A percentile compares a stretch with the other conserved stretches of the same genome.
Evolutionary conservation across 345 rosid species (phyloP).

Genomic region (Citrus inodora): DNA sequence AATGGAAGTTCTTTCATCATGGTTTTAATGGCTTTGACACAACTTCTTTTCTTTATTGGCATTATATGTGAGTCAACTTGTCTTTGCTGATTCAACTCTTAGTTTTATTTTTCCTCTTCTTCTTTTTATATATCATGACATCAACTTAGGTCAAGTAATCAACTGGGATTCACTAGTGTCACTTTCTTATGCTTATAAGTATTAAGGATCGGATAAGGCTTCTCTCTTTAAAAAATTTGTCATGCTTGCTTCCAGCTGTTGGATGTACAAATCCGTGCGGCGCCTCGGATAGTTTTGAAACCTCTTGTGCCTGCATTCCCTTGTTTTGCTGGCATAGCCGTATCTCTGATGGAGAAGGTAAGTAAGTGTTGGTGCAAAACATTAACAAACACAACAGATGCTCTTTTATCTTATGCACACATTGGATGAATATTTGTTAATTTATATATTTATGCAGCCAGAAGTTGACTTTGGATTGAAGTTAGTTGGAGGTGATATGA

Average conservation of each 20-base stretch:
- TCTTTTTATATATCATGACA: no score
- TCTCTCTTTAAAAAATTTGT: not conserved
- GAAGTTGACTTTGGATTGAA: slow-evolving; percentile 48
- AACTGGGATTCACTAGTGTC: not conserved
- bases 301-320: slow-evolving; percentile 57
- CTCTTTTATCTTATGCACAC: no score
- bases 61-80: slow-evolving; percentile 1
- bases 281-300: slow-evolving; percentile 34
- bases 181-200: not conserved
- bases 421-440: slow-evolving; percentile 4
- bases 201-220: not conserved
- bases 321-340: slow-evolving; percentile 33
- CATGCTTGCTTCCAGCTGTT: slow-evolving; percentile 30
- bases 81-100: not conserved
- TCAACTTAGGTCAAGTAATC: not conserved
- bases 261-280: slow-evolving; percentile 36
- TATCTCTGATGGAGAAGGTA: slow-evolving; percentile 48
- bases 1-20: slow-evolving; percentile 1
- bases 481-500: slow-evolving; percentile 41
- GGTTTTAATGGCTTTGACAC: slow-evolving; percentile 3
- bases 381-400: not conserved
- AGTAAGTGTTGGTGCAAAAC: not conserved
- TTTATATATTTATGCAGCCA: slow-evolving; percentile 30
- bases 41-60: not conserved
- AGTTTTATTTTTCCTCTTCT: not conserved